Evolutionary conservation across 495 filamentous ascomycete genomes (phyloP).

Genomic region (Aspergillus conjunctus): DNA sequence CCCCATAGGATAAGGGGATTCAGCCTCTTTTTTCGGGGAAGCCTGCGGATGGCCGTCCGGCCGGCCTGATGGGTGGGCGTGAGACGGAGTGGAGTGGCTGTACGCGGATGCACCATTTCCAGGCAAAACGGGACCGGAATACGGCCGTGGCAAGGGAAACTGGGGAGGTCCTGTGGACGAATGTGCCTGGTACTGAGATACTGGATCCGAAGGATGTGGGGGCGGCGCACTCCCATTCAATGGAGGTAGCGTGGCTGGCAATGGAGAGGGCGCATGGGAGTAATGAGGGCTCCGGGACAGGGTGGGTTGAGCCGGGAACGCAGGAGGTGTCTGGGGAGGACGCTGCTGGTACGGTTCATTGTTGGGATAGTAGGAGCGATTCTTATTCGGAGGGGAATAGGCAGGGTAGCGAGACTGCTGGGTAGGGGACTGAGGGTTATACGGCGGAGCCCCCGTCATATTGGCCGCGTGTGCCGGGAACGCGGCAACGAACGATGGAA

Average conservation of each 20-base stretch:
- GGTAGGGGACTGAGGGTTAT: slow-evolving; percentile 48
- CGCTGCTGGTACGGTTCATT: slow-evolving; percentile 58
- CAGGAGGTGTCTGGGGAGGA: slow-evolving; percentile 57
- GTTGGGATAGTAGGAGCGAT: slow-evolving; percentile 55
- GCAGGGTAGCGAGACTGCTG: slow-evolving; percentile 43
- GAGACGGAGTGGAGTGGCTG: slow-evolving; percentile 41
- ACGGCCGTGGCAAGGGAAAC: slow-evolving; percentile 44
- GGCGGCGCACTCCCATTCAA: slow-evolving; percentile 54
- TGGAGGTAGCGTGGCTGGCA: slow-evolving; percentile 53
- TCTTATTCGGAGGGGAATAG: slow-evolving; percentile 52
- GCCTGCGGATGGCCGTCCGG: slow-evolving; percentile 48
- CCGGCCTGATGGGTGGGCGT: slow-evolving; percentile 49
- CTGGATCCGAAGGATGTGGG: slow-evolving; percentile 45
- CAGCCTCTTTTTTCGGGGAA: slow-evolving; percentile 42
- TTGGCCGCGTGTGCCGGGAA: slow-evolving; percentile 42
- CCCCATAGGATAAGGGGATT: slow-evolving; percentile 40
- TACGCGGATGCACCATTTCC: slow-evolving; percentile 47
- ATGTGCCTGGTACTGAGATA: slow-evolving; percentile 49
- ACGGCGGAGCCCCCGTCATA: slow-evolving; percentile 54
- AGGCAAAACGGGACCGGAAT: slow-evolving; percentile 44
- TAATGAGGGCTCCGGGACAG: slow-evolving; percentile 50
- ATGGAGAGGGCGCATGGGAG: slow-evolving; percentile 53
- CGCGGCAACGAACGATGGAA: slow-evolving; percentile 26
- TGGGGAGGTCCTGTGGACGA: slow-evolving; percentile 36
- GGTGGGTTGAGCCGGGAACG: slow-evolving; percentile 55